These are phyloP conservation scores for Ganoderma resinaceum DNA, from an alignment of 1,284 basidiomycete genomes.

Conservation along the genomic window DNA sequence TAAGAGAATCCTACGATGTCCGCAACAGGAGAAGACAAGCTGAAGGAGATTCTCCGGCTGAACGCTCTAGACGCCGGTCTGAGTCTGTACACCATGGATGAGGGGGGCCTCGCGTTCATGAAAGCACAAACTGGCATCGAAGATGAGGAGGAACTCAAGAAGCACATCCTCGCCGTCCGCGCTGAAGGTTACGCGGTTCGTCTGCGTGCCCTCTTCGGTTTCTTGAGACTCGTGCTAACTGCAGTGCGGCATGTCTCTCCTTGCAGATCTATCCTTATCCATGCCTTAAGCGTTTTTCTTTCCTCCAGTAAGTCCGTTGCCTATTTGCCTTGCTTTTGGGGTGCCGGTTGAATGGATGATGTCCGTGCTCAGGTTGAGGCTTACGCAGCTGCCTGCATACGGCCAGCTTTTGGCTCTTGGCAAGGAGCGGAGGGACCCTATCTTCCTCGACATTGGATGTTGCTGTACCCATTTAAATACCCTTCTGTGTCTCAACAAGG, in stretches of 20 bases:
- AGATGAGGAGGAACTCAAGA: slow-evolving; percentile 46
- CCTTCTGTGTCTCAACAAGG: no score
- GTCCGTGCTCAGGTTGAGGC: neutral
- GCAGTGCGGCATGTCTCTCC: neutral
- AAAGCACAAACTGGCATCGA: slow-evolving; percentile 47
- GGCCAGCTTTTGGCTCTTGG: slow-evolving; percentile 7
- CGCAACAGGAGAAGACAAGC: neutral
- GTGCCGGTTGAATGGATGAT: neutral
- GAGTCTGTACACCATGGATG: neutral
- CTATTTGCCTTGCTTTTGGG: neutral
- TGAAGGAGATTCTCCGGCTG: neutral
- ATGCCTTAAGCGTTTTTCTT: slow-evolving; percentile 8
- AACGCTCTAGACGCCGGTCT: neutral
- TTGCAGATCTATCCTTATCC: slow-evolving; percentile 10
- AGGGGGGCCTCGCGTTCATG: slow-evolving; percentile 26
- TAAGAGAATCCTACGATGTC: neutral
- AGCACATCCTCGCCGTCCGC: slow-evolving; percentile 52
- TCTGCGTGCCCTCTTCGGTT: neutral
- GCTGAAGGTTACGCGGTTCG: slow-evolving; percentile 29
- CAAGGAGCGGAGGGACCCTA: slow-evolving; percentile 4
- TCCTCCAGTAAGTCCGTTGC: slow-evolving; percentile 7
- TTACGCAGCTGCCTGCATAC: slow-evolving; percentile 11
- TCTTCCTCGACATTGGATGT: slow-evolving; percentile 13
- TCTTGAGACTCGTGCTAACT: neutral
- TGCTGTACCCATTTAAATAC: slow-evolving; percentile 28